Evolutionary conservation across 352 stramenopile species (phyloP), one percentile per base, ranked within the genome.

Genomic region (Lagenidium giganteum): DNA sequence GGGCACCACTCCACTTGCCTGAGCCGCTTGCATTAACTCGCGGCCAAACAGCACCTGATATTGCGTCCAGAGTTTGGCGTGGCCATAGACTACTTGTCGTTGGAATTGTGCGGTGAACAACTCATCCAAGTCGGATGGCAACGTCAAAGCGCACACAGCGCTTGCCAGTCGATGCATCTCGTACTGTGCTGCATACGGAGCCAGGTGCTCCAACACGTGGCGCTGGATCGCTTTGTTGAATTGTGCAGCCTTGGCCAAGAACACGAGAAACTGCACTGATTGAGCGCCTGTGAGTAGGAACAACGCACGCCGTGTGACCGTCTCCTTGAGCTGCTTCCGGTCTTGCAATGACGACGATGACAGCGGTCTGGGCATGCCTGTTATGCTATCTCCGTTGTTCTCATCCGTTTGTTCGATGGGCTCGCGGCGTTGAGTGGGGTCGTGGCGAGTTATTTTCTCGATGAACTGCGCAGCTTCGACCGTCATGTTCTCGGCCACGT

Each of bases 401-500:
- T 45, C 20, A 14, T 38, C 22, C 2, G 1, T 23, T 3, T 12
- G 14, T 32, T 55, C 22, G 4, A 36, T 29, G 16, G 27, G 18
- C 0, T 24, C 23, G 17, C 32, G 13, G 12, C 45, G 29, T 1
- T 47, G 30, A 14, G 42, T 51, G 8, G 54, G 37, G 1, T 18
- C 35, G 5, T 35, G 30, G n/a, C 61, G 60, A 8, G 71, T 79
- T 38, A 88, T 63, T 5, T 69, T 63, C 24, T 83, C 71, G 18
- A 86, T 54, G 23, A 91, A 64, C 33, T 68, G 64, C 0, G 70
- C 70, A 12, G 79, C 71, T 50, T 88, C 73, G 11, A 84, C 67
- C 0, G 70, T 83, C 28, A 86, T 69, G 41, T 69, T 74, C 42
- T 87, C 79, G 3, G 69, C 56, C 14, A 64, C 61, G 42, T 91